Evolutionary conservation across 1,139 yeast species (phyloP).

Genomic region (Suhomyces maxii): DNA sequence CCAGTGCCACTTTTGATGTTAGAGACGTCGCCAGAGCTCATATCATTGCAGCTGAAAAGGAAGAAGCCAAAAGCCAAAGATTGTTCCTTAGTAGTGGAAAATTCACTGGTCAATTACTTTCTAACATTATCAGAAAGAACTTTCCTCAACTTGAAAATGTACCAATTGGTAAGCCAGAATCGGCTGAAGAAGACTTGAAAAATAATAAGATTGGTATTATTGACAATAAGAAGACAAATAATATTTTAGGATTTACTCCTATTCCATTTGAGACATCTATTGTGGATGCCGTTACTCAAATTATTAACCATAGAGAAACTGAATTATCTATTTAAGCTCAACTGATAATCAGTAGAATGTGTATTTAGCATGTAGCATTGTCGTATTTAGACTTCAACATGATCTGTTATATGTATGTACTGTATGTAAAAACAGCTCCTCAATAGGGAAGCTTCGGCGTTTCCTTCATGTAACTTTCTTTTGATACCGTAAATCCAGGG

Average conservation of each 20-base stretch:
- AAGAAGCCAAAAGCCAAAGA: constrained; percentile 11
- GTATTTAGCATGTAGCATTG: too few species aligned
- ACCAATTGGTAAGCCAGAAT: constrained; percentile 25
- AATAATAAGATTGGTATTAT: background rate
- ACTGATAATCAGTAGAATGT: too few species aligned
- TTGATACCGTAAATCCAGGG: too few species aligned
- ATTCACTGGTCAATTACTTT: constrained; percentile 19
- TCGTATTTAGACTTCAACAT: too few species aligned
- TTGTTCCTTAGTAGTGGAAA: constrained; percentile 15
- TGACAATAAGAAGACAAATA: constrained; percentile 7
- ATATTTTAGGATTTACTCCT: constrained; percentile 7
- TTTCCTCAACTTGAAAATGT: constrained; percentile 27
- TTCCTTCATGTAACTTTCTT: too few species aligned
- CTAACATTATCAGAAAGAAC: constrained; percentile 16
- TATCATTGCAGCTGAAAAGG: constrained; percentile 13
- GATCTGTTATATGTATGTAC: too few species aligned
- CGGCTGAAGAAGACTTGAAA: background rate
- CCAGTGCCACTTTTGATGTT: constrained; percentile 22
- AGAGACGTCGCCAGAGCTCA: constrained; percentile 18
- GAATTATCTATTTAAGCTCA: background rate
- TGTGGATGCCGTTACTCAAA: background rate
- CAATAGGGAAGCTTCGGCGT: too few species aligned
- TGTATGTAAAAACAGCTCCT: too few species aligned
- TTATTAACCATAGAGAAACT: background rate
- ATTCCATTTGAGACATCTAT: background rate